Evolutionary conservation across 441 rosid species (phyloP), one percentile per base, ranked within the genome.

Genomic region (Capsella rubella): DNA sequence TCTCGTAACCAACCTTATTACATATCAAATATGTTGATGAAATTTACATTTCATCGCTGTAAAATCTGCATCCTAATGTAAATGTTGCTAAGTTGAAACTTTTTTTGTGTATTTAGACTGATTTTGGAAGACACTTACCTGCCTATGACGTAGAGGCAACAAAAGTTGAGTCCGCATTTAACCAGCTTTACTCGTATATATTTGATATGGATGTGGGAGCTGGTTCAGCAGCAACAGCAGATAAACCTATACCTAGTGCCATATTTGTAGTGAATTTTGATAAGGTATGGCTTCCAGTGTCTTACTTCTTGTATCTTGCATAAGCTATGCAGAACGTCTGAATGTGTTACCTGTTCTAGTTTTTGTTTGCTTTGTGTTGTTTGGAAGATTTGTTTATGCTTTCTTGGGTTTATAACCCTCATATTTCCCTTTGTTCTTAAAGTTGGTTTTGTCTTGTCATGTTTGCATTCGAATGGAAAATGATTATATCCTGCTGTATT

Each of bases 121-220:
- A 95, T 32, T 95, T 87, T 87, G 97, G 99, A 75, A 87, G 95
- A 82, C 93, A 90, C 76, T 90, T 95, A 77, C 95, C 96, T 40
- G 72, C 91, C 66, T 95, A 86, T 90, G 98, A 95, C 84, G 93
- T 89, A 76, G 98, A 92, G 75, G 96, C 98, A 46, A 87, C 85
- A 37, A 73, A 78, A 64, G 93, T 87, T 80, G 99, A 95, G 81
- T 83, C 92, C n/a, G 79, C 83, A 43, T 95, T 91, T 85, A 87
- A 87, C 57, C 85, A 71, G 77, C 82, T 95, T 5, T 89, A 90
- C 81, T 84, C 96, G 34, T 92, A 86, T 79, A 82, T 90, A 80
- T 95, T 95, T 82, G 95, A 89, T 74, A 59, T 78, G 71, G 96
- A 92, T 15, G 75, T 39, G 64, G 84, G 79, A 42, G 83, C 78